Conservation (phyloP, 371 early-diverging fungal genomes). For the Mucor saturninus region DNA sequence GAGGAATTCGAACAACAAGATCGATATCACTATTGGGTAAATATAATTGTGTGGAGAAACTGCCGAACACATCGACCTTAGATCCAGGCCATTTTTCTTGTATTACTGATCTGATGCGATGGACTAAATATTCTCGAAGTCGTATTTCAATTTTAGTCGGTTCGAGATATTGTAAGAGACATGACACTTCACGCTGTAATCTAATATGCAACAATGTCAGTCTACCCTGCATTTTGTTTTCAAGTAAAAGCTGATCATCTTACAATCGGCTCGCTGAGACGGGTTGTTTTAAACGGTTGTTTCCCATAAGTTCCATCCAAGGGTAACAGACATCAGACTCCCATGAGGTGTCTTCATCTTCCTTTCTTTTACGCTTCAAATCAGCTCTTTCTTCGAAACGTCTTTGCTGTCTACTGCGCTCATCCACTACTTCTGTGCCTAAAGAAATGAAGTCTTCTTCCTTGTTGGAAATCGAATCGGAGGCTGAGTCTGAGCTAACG, state of each 20-base stretch:
- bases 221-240: not conserved
- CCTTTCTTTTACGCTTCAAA: constrained; percentile 5
- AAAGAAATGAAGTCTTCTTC: constrained; percentile 38
- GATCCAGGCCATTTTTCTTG: constrained; percentile 42
- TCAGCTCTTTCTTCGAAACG: constrained; percentile 19
- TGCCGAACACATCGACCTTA: constrained; percentile 79
- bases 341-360: not conserved
- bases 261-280: constrained; percentile 20
- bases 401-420: constrained; percentile 25
- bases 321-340: constrained; percentile 22
- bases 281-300: not conserved
- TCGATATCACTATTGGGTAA: constrained; percentile 84
- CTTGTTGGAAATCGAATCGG: not conserved
- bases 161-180: constrained; percentile 62
- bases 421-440: constrained; percentile 17
- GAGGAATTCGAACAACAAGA: constrained; percentile 61
- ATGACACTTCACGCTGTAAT: constrained; percentile 29
- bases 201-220: constrained; percentile 15
- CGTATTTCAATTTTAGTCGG: constrained; percentile 82
- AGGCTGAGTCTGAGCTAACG: not conserved
- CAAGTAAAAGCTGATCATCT: not conserved
- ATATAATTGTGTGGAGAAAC: constrained; percentile 83
- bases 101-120: constrained; percentile 62
- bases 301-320: constrained; percentile 28
- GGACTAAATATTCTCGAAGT: constrained; percentile 73